Conservation (phyloP, 768 basidiomycete species). For the Tricholoma furcatifolium region DNA sequence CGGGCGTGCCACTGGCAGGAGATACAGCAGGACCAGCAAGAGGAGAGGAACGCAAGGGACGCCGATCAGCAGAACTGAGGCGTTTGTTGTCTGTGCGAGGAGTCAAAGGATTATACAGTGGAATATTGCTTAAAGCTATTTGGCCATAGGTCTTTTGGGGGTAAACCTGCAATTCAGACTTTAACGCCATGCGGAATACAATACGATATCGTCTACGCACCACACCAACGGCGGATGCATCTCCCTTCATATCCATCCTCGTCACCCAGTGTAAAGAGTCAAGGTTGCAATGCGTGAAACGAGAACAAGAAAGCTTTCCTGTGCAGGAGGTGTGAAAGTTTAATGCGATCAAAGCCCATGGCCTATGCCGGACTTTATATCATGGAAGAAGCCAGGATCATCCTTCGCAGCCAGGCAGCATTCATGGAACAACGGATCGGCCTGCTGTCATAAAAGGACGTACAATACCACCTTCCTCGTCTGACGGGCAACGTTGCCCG, state of each 20-base stretch:
- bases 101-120: not conserved
- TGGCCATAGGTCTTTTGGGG: not conserved
- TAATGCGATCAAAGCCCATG: not conserved
- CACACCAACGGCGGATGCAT: not conserved
- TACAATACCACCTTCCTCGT: not conserved
- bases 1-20: conserved; percentile 11
- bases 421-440: not conserved
- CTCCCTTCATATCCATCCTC: conserved; percentile 3
- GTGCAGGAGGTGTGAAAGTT: not conserved
- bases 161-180: not conserved
- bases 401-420: conserved; percentile 1
- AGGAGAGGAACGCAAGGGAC: conserved; percentile 41
- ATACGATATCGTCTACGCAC: not conserved
- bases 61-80: conserved; percentile 15
- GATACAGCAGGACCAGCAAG: conserved; percentile 37
- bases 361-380: conserved; percentile 9
- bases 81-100: conserved; percentile 12
- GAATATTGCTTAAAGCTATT: not conserved
- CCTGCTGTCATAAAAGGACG: conserved; percentile 1
- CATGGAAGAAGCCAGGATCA: conserved; percentile 4
- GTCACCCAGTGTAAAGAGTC: not conserved
- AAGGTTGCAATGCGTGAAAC: not conserved
- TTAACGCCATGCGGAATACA: not conserved
- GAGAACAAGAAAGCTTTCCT: not conserved
- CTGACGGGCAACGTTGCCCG: not conserved